A percentile compares a stretch with the other conserved stretches of the same genome.
Evolutionary conservation across 176 grass and related monocot species (phyloP).

Genomic region (Musa itinerans): DNA sequence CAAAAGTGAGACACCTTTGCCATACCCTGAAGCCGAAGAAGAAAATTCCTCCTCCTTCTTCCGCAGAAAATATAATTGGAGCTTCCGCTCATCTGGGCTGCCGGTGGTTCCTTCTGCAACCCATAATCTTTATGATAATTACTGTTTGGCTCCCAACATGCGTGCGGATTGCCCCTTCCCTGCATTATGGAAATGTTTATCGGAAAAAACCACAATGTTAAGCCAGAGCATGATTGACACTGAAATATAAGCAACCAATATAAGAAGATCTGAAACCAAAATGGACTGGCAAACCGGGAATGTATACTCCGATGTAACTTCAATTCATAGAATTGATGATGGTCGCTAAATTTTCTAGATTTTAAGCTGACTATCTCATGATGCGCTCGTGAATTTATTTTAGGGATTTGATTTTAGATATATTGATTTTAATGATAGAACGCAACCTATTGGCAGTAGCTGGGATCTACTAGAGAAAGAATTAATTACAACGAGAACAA

Average conservation of each 20-base stretch:
- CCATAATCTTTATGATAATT: not conserved
- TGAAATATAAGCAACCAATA: no score
- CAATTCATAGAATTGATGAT: not conserved
- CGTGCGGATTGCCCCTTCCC: not conserved
- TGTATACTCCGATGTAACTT: not conserved
- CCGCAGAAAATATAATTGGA: slow-evolving; percentile 8
- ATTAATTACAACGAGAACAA: no score
- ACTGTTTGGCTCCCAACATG: not conserved
- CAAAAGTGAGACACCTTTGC: not conserved
- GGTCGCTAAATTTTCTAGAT: no score
- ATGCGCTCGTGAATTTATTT: no score
- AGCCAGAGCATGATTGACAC: not conserved
- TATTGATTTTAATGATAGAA: no score
- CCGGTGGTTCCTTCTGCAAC: not conserved
- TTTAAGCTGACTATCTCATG: no score
- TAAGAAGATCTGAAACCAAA: no score
- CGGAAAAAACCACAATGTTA: not conserved
- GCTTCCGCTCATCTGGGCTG: slow-evolving; percentile 5
- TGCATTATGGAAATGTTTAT: not conserved
- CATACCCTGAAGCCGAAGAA: slow-evolving; percentile 16
- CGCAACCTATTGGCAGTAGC: no score
- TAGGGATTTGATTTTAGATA: no score
- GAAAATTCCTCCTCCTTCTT: slow-evolving; percentile 18
- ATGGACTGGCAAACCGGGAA: no score
- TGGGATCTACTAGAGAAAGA: no score